Evolutionary conservation across 169 alveolate species (phyloP).

Genomic region (Plasmodium inui): DNA sequence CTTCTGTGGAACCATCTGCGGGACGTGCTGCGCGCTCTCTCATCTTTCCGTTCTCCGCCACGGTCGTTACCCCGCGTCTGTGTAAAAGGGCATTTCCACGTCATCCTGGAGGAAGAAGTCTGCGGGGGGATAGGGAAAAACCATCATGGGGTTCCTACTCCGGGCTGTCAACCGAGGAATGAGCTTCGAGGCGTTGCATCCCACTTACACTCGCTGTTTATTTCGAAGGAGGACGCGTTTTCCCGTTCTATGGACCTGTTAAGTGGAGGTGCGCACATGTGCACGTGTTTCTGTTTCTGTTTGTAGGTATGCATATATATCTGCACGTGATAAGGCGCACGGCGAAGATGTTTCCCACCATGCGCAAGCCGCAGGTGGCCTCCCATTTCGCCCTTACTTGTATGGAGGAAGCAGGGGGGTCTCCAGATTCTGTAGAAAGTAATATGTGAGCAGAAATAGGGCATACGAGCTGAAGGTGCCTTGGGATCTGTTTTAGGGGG

Average conservation of each 20-base stretch:
- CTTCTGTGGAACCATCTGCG: no score
- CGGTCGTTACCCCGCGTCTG: conserved; percentile 19
- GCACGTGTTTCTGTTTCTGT: no score
- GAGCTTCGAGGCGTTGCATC: neutral
- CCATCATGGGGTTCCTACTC: neutral
- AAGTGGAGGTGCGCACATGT: neutral
- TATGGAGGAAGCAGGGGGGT: conserved; percentile 86
- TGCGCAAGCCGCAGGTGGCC: neutral
- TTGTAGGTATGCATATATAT: neutral
- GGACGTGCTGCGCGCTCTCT: neutral
- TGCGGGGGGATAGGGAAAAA: neutral
- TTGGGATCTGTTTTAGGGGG: conserved; percentile 54
- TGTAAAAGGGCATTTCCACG: conserved; percentile 70
- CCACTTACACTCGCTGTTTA: conserved; percentile 66
- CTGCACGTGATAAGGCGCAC: neutral
- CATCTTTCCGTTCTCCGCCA: neutral
- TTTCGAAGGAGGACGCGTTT: conserved; percentile 43
- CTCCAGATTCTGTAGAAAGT: conserved; percentile 81
- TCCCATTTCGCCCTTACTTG: conserved; percentile 33
- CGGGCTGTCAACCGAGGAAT: neutral
- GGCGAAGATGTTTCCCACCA: neutral
- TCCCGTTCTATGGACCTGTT: conserved; percentile 53
- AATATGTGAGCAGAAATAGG: conserved; percentile 84
- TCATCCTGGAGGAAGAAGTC: conserved; percentile 64
- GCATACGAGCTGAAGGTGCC: conserved; percentile 89